phyloP scores from a whole-genome alignment of 495 filamentous ascomycete genomes.

The Bombardia bombarda region DNA sequence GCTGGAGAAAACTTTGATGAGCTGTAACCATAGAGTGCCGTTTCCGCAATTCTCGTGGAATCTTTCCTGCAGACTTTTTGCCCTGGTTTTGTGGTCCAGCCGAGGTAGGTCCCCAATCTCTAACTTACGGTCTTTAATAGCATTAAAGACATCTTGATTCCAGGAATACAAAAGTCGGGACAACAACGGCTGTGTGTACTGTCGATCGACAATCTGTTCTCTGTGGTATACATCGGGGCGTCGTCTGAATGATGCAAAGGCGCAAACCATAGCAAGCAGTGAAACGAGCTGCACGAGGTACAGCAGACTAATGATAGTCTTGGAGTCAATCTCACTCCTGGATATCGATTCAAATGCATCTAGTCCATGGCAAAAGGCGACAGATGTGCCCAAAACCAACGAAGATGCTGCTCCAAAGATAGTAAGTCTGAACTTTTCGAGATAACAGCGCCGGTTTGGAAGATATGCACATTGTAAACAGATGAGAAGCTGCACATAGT shows the following conservation, averaged over 20 bases:
- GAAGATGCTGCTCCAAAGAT: constrained; percentile 25
- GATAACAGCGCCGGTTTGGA: constrained; percentile 12
- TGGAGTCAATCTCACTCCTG: background rate
- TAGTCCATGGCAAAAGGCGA: constrained; percentile 19
- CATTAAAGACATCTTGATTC: constrained; percentile 42
- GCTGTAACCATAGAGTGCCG: constrained; percentile 46
- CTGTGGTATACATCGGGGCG: constrained; percentile 49
- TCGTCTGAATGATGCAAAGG: constrained; percentile 40
- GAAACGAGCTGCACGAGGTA: constrained; percentile 18
- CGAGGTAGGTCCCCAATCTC: constrained; percentile 47
- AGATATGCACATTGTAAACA: constrained; percentile 22
- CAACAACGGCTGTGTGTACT: constrained; percentile 46
- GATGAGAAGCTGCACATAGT: constrained; percentile 11
- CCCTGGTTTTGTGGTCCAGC: constrained; percentile 33
- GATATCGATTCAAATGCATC: constrained; percentile 6
- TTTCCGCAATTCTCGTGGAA: constrained; percentile 34
- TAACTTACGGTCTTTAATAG: constrained; percentile 40
- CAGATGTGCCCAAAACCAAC: constrained; percentile 14
- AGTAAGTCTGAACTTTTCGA: constrained; percentile 23
- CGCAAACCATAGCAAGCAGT: constrained; percentile 10
- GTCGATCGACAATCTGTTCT: constrained; percentile 48
- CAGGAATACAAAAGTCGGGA: constrained; percentile 50
- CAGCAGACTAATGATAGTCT: constrained; percentile 1
- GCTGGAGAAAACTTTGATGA: constrained; percentile 38
- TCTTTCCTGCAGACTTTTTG: constrained; percentile 28